Conservation (phyloP, 805 yeast genomes). For the Suhomyces prunicola region DNA sequence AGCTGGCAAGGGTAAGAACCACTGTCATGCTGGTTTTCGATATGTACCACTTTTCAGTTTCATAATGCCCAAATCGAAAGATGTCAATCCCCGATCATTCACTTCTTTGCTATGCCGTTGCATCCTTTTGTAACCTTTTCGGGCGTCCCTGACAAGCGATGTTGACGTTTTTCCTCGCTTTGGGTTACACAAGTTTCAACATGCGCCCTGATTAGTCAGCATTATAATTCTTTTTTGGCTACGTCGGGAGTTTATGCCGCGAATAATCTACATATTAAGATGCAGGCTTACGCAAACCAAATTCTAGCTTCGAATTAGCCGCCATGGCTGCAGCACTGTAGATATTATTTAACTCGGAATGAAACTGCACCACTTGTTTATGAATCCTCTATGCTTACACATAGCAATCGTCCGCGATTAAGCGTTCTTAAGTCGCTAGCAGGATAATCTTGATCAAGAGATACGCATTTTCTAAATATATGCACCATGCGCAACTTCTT, state of each 20-base stretch:
- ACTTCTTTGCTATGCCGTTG: not conserved
- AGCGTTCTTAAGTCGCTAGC: not conserved
- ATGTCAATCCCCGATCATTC: not conserved
- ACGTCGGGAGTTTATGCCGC: not conserved
- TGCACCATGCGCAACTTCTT: conserved; percentile 4
- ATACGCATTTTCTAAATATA: not conserved
- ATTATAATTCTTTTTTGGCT: not conserved
- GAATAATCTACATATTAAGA: not conserved
- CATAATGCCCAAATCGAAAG: not conserved
- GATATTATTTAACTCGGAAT: not conserved
- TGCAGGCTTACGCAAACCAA: not conserved
- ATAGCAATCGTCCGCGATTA: not conserved
- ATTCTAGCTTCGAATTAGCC: not conserved
- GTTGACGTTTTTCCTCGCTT: not conserved
- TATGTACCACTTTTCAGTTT: not conserved
- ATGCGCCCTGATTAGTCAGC: not conserved
- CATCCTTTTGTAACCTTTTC: too few relatives aligned
- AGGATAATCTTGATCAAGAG: not conserved
- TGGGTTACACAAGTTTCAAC: not conserved
- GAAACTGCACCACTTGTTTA: not conserved
- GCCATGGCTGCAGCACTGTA: not conserved
- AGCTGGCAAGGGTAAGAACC: too few relatives aligned
- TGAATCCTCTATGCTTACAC: not conserved
- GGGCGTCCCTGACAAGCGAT: not conserved
- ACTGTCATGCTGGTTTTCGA: too few relatives aligned